Percentiles rank a stretch among this genome's conserved stretches.
phyloP scores from a whole-genome alignment of 495 filamentous ascomycete species.

The Talaromyces thailandensis region DNA sequence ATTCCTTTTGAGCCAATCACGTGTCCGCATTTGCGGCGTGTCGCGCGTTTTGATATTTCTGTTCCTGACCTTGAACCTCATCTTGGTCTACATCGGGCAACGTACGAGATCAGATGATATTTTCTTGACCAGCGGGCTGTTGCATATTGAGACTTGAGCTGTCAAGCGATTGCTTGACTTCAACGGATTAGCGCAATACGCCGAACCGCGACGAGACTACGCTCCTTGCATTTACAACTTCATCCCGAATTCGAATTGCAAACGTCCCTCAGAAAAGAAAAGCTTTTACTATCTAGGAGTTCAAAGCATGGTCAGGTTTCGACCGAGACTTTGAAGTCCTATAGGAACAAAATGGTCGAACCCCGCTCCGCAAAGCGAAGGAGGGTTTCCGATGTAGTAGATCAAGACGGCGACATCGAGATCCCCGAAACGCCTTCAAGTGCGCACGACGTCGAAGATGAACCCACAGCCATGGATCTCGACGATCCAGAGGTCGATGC shows the following conservation, averaged over 20 bases:
- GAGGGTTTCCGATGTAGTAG: constrained; percentile 3
- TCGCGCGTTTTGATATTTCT: constrained; percentile 2
- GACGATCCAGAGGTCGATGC: constrained; percentile 3
- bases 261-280: neutral
- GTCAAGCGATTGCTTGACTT: neutral
- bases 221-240: neutral
- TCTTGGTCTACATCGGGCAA: neutral
- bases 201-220: neutral
- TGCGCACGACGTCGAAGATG: constrained; percentile 8
- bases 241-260: neutral
- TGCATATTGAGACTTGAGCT: neutral
- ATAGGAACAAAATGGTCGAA: constrained; percentile 23
- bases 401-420: neutral
- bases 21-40: neutral
- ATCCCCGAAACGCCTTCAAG: constrained; percentile 12
- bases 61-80: neutral
- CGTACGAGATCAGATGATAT: neutral
- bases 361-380: constrained; percentile 32
- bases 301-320: neutral
- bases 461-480: neutral
- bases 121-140: neutral
- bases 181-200: neutral
- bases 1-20: constrained; percentile 1
- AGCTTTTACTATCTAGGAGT: neutral
- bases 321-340: neutral